A percentile compares a stretch with the other conserved stretches of the same genome.
Evolutionary conservation across 192 early-diverging fungal genomes (phyloP).

Genomic region (Coemansia sp.): DNA sequence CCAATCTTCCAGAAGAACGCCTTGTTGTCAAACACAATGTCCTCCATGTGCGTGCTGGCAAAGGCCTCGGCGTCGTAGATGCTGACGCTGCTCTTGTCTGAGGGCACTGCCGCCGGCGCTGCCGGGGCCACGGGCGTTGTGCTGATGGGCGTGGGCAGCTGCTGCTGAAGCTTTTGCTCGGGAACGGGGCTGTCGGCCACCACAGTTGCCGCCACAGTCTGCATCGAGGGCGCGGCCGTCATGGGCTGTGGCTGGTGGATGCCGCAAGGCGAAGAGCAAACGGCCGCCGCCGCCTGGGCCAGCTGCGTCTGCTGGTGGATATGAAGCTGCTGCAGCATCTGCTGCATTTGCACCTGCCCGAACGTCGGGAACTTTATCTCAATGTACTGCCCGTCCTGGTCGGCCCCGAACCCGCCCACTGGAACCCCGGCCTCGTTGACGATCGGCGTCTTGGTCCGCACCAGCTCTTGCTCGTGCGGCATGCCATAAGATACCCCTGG

Average conservation of each 20-base stretch:
- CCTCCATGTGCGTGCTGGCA: constrained; percentile 48
- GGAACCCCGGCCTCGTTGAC: constrained; percentile 32
- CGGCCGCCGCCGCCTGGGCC: constrained; percentile 2
- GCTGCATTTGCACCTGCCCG: constrained; percentile 50
- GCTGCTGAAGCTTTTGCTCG: neutral
- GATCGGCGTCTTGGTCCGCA: constrained; percentile 24
- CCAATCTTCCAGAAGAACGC: constrained; percentile 51
- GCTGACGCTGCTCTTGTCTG: constrained; percentile 21
- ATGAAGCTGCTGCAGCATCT: constrained; percentile 54
- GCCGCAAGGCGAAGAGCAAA: neutral
- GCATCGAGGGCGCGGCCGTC: constrained; percentile 3
- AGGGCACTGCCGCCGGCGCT: neutral
- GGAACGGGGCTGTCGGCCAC: neutral
- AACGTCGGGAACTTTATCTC: constrained; percentile 55
- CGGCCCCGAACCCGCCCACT: constrained; percentile 41
- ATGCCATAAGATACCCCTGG: neutral
- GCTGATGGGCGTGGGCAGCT: constrained; percentile 24
- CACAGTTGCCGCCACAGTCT: neutral
- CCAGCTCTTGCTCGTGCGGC: neutral
- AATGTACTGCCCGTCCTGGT: constrained; percentile 52
- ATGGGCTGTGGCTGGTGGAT: constrained; percentile 6
- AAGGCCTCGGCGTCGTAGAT: constrained; percentile 46
- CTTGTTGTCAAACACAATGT: constrained; percentile 48
- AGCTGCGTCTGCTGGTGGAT: constrained; percentile 19
- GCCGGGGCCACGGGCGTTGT: constrained; percentile 10